Percentiles rank a stretch among this genome's conserved stretches.
Evolutionary conservation across 148 eudicot genomes (phyloP).

Genomic region (Tetragonia tetragonoides): DNA sequence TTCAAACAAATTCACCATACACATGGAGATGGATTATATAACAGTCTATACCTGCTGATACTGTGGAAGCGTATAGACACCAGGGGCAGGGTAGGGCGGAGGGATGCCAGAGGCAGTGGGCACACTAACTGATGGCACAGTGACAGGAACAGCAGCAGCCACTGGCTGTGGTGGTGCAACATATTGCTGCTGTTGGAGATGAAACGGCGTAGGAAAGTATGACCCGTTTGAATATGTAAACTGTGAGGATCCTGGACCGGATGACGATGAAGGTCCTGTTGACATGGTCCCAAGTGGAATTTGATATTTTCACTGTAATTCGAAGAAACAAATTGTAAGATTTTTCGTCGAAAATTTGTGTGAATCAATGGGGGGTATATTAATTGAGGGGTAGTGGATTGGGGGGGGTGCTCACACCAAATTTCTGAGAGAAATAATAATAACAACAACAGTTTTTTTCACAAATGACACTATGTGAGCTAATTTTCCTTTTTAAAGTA

Average conservation of each 20-base stretch:
- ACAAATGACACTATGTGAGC: too few species aligned
- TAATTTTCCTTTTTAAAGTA: too few species aligned
- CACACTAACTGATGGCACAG: slow-evolving; percentile 5
- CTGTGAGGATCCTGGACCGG: slow-evolving; percentile 44
- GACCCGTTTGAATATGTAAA: slow-evolving; percentile 53
- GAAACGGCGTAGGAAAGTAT: slow-evolving; percentile 86
- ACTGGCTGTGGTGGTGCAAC: slow-evolving; percentile 38
- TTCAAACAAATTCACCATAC: neutral
- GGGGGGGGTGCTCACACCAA: too few species aligned
- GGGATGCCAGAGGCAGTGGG: slow-evolving; percentile 28
- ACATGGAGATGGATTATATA: neutral
- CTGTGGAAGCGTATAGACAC: slow-evolving; percentile 67
- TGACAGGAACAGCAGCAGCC: slow-evolving; percentile 20
- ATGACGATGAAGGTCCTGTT: slow-evolving; percentile 36
- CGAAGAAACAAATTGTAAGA: neutral
- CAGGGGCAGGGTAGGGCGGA: slow-evolving; percentile 35
- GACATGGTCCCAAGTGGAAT: slow-evolving; percentile 28
- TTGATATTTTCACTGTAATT: neutral
- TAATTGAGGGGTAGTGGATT: too few species aligned
- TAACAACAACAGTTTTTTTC: too few species aligned
- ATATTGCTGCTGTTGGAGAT: slow-evolving; percentile 65
- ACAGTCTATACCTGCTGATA: slow-evolving; percentile 53
- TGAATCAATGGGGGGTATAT: too few species aligned
- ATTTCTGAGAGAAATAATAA: too few species aligned
- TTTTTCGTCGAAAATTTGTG: too few species aligned